A percentile compares a stretch with the other conserved stretches of the same genome.
phyloP scores from a whole-genome alignment of 176 grass and related monocot genomes.

The Otatea glauca region DNA sequence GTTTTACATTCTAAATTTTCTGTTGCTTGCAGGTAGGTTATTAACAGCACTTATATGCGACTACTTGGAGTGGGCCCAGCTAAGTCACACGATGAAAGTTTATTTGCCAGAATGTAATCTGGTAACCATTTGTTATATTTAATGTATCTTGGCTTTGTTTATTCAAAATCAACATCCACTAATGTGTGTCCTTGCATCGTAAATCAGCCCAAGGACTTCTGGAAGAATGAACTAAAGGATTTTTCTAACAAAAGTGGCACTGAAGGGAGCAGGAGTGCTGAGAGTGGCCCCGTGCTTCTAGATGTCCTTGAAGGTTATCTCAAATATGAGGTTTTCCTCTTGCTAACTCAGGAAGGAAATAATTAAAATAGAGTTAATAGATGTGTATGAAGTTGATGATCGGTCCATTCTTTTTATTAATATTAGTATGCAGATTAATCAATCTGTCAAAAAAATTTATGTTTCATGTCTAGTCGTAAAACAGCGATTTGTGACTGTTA shows the following conservation, averaged over 20 bases:
- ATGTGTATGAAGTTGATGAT: background rate
- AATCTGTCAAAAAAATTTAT: background rate
- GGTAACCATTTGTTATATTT: conserved; percentile 57
- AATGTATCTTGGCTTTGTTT: conserved; percentile 5
- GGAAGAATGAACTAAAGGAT: conserved; percentile 86
- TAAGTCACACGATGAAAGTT: conserved; percentile 92
- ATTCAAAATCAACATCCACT: conserved; percentile 8
- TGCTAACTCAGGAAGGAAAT: background rate
- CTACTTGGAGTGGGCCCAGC: conserved; percentile 95
- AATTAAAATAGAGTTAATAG: conserved; percentile 22
- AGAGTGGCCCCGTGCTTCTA: conserved; percentile 86
- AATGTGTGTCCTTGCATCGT: conserved; percentile 14
- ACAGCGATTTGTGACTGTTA: background rate
- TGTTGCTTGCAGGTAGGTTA: conserved; percentile 78
- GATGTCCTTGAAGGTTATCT: conserved; percentile 95
- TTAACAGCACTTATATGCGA: conserved; percentile 81
- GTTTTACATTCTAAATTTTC: conserved; percentile 21
- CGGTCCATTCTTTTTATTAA: background rate
- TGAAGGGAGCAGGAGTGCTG: conserved; percentile 69
- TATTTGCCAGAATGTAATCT: conserved; percentile 94
- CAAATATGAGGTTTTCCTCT: conserved; percentile 91
- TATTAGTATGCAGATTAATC: background rate
- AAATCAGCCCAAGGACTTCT: conserved; percentile 83
- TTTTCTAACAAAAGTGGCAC: conserved; percentile 71
- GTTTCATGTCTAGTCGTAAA: background rate